phyloP scores from a whole-genome alignment of 2,329 filamentous ascomycete genomes.

The Paecilomyces sp. region DNA sequence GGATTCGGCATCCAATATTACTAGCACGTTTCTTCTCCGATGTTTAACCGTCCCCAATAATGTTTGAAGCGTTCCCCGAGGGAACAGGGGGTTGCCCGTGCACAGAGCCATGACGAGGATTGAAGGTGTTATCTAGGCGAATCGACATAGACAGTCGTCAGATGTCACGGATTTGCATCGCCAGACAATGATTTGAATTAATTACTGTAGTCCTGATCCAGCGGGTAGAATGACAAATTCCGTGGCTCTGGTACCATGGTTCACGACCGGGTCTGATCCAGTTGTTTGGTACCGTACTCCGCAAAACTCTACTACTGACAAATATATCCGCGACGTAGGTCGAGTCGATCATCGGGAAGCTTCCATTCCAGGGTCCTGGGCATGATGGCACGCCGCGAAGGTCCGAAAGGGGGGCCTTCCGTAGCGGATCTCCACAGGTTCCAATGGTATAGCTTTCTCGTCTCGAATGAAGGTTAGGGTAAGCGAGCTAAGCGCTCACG shows the following conservation, averaged over 20 bases:
- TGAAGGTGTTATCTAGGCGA: background rate
- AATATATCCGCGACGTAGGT: background rate
- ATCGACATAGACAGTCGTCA: background rate
- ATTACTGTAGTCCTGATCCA: background rate
- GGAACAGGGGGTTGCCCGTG: background rate
- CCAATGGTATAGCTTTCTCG: background rate
- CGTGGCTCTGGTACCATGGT: background rate
- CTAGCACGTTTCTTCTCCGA: background rate
- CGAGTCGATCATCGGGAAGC: background rate
- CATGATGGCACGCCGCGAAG: background rate
- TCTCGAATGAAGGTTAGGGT: background rate
- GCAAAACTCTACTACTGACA: background rate
- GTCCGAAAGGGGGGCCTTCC: background rate
- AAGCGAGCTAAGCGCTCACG: background rate
- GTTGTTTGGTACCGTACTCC: background rate
- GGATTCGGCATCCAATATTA: background rate
- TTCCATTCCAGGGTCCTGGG: too few species aligned
- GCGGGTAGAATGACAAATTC: background rate
- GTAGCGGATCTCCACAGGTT: background rate
- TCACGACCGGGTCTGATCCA: background rate
- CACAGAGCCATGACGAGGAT: background rate
- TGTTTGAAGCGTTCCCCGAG: background rate
- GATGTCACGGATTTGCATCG: background rate
- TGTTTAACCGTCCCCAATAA: background rate
- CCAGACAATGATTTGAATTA: background rate